Base-by-base conservation (phyloP, 139 green algal species). In the Chlamydomonas sp. region DNA sequence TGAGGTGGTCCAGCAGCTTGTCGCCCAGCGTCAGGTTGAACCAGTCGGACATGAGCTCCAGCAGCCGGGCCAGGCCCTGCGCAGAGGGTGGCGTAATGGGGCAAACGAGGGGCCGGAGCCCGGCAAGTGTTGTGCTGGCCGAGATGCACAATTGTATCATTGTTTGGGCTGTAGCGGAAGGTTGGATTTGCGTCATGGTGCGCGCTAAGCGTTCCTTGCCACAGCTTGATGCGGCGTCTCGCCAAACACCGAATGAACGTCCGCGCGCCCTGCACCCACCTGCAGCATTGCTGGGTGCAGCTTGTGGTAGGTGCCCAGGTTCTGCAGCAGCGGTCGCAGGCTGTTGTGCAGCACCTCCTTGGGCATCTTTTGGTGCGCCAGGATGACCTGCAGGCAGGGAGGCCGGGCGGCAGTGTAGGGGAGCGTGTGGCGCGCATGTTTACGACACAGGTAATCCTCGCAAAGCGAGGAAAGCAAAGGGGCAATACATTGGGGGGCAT, bases 11-110 rank as follows among this genome's bases (percentile, higher is more conserved):
- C 62, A 98, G 92, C 63, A 99, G 94, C 91, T 98, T 99, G 79
- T 99, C 95, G 12, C 98, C 98, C 69, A 99, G 94, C 5, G 96
- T 97, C 20, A 96, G 91, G 90, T 98, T 99, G 93, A 99, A 99
- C 93, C 95, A 98, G 84, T 96, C 95, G 74, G 90, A 90, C 62
- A 98, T 94, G 75, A 99, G 95, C 89, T 97, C 93, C 78, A 98
- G 89, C 83, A 99, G 91, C 8, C 93, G 89, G 49, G 93, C 94
- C 72, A 99, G 86, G 62, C 96, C 88, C 74, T 92, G 86, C 31
- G 76, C 5, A 73, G 74, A 63, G 14, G 8, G 2, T n/a, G 80
- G 85, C 4, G 73, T 17, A n/a, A 16, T 59, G 14, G 5, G 12
- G 9, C 5, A 69, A 64, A 79, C 14, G 49, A 31, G 80, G 15